phyloP scores from a whole-genome alignment of 306 rosid genomes.

The Vigna hirtella region DNA sequence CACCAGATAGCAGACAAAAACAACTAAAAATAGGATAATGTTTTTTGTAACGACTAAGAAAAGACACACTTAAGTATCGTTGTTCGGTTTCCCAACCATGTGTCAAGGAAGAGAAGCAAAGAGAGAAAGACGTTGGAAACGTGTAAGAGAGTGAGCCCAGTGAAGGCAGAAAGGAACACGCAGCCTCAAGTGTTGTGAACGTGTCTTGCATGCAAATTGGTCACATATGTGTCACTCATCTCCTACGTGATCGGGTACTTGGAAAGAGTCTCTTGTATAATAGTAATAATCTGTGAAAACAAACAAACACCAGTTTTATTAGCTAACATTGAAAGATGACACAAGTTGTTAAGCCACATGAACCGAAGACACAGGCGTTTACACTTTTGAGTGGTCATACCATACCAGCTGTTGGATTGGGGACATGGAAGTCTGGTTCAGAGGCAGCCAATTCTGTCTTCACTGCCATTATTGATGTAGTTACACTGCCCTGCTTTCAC shows the following conservation, averaged over 20 bases:
- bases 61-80: no score
- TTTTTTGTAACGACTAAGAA: no score
- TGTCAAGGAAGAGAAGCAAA: neutral
- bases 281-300: neutral
- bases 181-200: slow-evolving; percentile 29
- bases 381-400: slow-evolving; percentile 55
- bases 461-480: slow-evolving; percentile 56
- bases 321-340: slow-evolving; percentile 43
- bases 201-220: slow-evolving; percentile 56
- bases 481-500: neutral
- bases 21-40: no score
- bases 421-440: slow-evolving; percentile 67
- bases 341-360: slow-evolving; percentile 43
- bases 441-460: slow-evolving; percentile 45
- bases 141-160: slow-evolving; percentile 33
- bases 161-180: slow-evolving; percentile 15
- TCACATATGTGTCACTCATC: slow-evolving; percentile 2
- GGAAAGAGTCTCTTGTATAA: slow-evolving; percentile 35
- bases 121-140: slow-evolving; percentile 19
- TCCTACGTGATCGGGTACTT: slow-evolving; percentile 18
- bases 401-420: slow-evolving; percentile 62
- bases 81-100: no score
- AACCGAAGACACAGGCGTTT: slow-evolving; percentile 51
- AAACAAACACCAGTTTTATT: slow-evolving; percentile 2
- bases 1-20: no score